Base-by-base conservation (phyloP, 2,329 filamentous ascomycete genomes). In the Sclerotinia nivalis region DNA sequence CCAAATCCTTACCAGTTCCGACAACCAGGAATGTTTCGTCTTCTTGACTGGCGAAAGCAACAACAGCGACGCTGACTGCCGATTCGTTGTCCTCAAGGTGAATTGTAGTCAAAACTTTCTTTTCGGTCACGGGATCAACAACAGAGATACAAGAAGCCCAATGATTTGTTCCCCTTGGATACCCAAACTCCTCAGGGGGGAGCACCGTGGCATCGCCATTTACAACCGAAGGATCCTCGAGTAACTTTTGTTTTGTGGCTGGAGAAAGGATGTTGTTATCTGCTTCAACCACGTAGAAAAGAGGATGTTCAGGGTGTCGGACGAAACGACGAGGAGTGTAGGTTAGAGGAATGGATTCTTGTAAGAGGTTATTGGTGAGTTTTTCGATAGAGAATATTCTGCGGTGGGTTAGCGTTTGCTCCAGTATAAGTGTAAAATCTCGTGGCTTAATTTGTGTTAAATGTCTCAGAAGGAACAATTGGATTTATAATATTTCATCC, bases 61-160 rank as follows among this genome's bases (percentile, higher is more conserved):
- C 93, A 45, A 92, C 87, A 6, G 92, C 91, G 72, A 93, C 88
- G 78, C 93, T 97, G 70, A 97, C 90, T 34, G 95, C 93, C 25
- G 93, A 93, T 80, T 98, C 94, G 75, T 99, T 98, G 54, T 96
- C 90, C 64, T 91, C 90, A 0, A 99, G 81, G 71, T 98, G 91
- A 55, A 98, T 84, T 0, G 89, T 93, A 73, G 92, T 89, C 6
- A 96, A 80, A 1, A 97, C 90, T 4, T 83, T 80, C 76, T 96
- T 94, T 62, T 91, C 87, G 22, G 84, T 87, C 3, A 95, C 79
- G 0, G 96, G 94, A 77, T 99, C 96, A 25, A 99, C 86, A 28
- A 97, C 87, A 76, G 93, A 93, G 74, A 99, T 94, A 80, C 94
- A 98, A 13, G 95, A 98, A 54, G 96, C 93, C 96, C 96, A 99